Percentiles rank a stretch among this genome's conserved stretches.
Evolutionary conservation across 2,329 filamentous ascomycete genomes (phyloP).

Genomic region (Clarireedia sp.): DNA sequence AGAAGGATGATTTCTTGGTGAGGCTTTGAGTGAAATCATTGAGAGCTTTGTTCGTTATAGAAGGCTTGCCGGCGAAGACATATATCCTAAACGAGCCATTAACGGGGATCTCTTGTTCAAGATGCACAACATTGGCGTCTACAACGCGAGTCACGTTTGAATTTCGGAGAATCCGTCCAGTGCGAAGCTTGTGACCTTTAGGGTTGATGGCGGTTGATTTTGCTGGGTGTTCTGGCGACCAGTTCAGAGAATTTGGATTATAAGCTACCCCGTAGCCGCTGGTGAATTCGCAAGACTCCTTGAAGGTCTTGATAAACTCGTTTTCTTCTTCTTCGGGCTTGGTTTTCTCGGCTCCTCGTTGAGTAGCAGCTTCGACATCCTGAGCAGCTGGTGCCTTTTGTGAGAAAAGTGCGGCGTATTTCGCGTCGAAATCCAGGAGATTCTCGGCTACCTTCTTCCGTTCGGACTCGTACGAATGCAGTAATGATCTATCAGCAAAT

Average conservation of each 20-base stretch:
- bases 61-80: slow-evolving; percentile 68
- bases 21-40: slow-evolving; percentile 61
- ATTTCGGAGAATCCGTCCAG: slow-evolving; percentile 70
- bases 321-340: slow-evolving; percentile 47
- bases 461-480: slow-evolving; percentile 82
- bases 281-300: slow-evolving; percentile 85
- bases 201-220: slow-evolving; percentile 63
- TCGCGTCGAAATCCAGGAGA: slow-evolving; percentile 77
- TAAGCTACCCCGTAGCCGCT: slow-evolving; percentile 88
- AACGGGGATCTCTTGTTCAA: slow-evolving; percentile 82
- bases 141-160: slow-evolving; percentile 78
- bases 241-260: slow-evolving; percentile 74
- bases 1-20: slow-evolving; percentile 62
- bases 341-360: slow-evolving; percentile 26
- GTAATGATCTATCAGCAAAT: slow-evolving; percentile 64
- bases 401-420: slow-evolving; percentile 86
- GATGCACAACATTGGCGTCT: slow-evolving; percentile 81
- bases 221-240: slow-evolving; percentile 65
- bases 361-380: slow-evolving; percentile 61
- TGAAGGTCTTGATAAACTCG: slow-evolving; percentile 83
- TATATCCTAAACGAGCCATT: slow-evolving; percentile 86
- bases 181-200: slow-evolving; percentile 54
- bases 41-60: slow-evolving; percentile 53
- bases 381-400: slow-evolving; percentile 63
- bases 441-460: slow-evolving; percentile 78